Base-by-base conservation (phyloP, 305 asterid genomes). In the Salvia sclarea region DNA sequence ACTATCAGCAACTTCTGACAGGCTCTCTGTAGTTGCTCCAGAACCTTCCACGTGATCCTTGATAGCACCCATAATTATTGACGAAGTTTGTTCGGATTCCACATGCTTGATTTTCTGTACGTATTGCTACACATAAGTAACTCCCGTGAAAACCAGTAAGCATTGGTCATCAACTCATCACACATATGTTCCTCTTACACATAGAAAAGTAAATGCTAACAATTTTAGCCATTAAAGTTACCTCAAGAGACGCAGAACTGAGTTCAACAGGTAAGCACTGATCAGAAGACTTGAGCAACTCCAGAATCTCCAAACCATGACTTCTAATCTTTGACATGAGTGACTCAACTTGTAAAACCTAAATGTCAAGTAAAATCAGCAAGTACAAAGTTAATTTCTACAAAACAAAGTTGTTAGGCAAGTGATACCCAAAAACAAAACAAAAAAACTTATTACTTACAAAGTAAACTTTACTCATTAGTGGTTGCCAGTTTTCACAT, bases 381-480 rank as follows among this genome's bases (percentile, higher is more conserved):
- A 28, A 75, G 18, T 38, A 49, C 44, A 40, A 41, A 28, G 75
- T 66, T 47, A 63, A 66, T 30, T 67, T 47, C 22, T 24, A 22
- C 17, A 18, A n/a, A 24, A 52, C 48, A 63, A 64, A 71, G 70
- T 67, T 57, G 65, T 25, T 72, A 41, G 61, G 71, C 33, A 2
- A 4, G 4, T 41, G 61, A 68, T 47, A n/a, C n/a, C n/a, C n/a
- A n/a, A 70, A 68, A 67, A n/a, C 55, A 8, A 18, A 13, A 62
- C 17, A 4, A 20, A 8, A 21, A 52, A 71, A 75, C 66, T 53
- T 47, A 50, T 56, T 70, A 88, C 97, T 2, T 87, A 91, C 97
- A 78, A 87, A 85, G 82, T 85, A 87, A 62, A 87, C 74, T 87
- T 87, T 91, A 81, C 96, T 91, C 95, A 82, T 88, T 72, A 91